Evolutionary conservation across 129 eudicot species (phyloP).

Genomic region (Helichrysum umbraculigerum): DNA sequence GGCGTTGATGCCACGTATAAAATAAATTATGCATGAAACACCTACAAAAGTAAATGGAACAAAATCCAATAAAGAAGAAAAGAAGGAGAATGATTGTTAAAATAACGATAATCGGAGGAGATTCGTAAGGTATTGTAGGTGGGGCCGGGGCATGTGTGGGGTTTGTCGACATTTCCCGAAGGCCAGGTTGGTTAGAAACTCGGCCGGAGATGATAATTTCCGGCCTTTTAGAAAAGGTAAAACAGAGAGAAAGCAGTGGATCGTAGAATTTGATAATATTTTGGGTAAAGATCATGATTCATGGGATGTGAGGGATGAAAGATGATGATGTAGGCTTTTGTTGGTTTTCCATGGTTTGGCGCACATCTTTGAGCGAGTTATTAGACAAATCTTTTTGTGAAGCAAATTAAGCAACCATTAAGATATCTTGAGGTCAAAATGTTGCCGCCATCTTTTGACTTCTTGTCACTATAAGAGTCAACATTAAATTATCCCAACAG

Average conservation of each 20-base stretch:
- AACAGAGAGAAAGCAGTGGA: conserved; percentile 9
- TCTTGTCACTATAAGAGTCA: not conserved
- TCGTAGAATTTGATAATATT: conserved; percentile 13
- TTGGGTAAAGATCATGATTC: conserved; percentile 10
- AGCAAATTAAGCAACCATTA: not conserved
- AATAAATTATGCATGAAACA: conserved; percentile 59
- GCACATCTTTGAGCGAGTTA: conserved; percentile 20
- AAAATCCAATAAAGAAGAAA: conserved; percentile 58
- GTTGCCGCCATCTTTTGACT: conserved; percentile 3
- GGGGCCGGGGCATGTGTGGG: conserved; percentile 31
- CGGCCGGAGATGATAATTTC: conserved; percentile 43
- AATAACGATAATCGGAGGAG: conserved; percentile 58
- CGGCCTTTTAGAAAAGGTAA: conserved; percentile 30
- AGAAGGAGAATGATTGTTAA: conserved; percentile 54
- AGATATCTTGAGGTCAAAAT: conserved; percentile 30
- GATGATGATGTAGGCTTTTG: conserved; percentile 31
- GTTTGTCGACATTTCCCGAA: conserved; percentile 41
- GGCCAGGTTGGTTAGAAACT: conserved; percentile 21
- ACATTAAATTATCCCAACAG: not conserved
- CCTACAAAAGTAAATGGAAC: conserved; percentile 58
- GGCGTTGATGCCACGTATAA: conserved; percentile 37
- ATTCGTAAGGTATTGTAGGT: conserved; percentile 32
- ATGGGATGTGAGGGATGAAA: conserved; percentile 19
- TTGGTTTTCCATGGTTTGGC: conserved; percentile 34
- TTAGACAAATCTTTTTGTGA: not conserved